Evolutionary conservation across 2,329 filamentous ascomycete species (phyloP), one percentile per base, ranked within the genome.

Genomic region (Fusarium compactum): DNA sequence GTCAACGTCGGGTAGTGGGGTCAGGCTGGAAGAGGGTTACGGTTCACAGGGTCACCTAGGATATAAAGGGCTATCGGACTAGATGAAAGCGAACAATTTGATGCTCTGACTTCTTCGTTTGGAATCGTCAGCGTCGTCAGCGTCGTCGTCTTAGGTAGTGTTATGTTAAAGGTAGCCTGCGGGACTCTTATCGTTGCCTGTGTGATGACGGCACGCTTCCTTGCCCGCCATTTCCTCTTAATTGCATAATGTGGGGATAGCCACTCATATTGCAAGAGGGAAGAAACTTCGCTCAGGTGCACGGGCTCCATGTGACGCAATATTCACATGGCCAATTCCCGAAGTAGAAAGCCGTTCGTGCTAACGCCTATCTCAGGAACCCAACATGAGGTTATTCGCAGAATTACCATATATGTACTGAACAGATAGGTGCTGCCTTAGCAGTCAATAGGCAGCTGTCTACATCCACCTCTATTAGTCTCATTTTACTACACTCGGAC

Each of bases 151-250:
- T 43, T 62, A 70, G 50, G 63, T 70, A 65, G 61, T 55, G 55
- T 60, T 53, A 52, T 64, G 62, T 64, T 62, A 29, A 55, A 45
- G 57, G 69, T 27, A 75, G 72, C 74, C 73, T 76, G 45, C 54
- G 62, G 74, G 54, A 70, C 69, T 74, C 74, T 76, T 76, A 76
- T 76, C 74, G 74, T 61, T 76, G 72, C 74, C 74, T 75, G 59
- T 72, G 71, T 71, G 76, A 79, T 79, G 77, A 80, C 78, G 77
- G 78, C 75, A 77, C 74, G 51, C 63, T 57, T 29, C 47, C 41
- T 61, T 66, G 48, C 48, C 63, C 43, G 38, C 47, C 32, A 46
- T 62, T 52, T 43, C 25, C 45, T 43, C 40, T 48, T 67, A 56
- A 62, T 62, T 50, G 50, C 46, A 68, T 78, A 77, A 75, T 52